Evolutionary conservation across 805 yeast species (phyloP), one percentile per base, ranked within the genome.

Genomic region (Brettanomyces naardenensis): DNA sequence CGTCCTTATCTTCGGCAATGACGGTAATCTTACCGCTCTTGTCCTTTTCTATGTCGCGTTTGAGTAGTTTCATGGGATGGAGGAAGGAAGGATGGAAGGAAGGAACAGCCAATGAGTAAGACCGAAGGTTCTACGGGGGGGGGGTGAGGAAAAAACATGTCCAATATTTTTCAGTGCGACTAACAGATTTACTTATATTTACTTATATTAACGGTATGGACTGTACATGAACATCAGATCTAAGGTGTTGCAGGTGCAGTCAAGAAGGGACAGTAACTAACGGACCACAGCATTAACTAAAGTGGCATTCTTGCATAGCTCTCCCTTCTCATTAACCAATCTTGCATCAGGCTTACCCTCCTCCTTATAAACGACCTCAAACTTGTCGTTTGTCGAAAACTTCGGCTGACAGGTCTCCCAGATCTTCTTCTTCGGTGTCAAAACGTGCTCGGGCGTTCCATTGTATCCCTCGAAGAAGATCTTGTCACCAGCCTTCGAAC

Each of bases 391-490:
- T 22, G 97, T 90, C 41, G 90, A 68, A 71, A 92, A 89, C 43
- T 73, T 70, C 37, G 97, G 97, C 71, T 92, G 98, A 47, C 84
- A 69, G 37, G 89, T 74, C 73, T 92, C 98, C 94, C 95, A 92
- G 45, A 89, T 71, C 75, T 92, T 92, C 83, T 92, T 92, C 80
- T 92, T 92, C 53, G 98, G 97, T 68, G 90, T 90, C 64, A 92
- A 71, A 56, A 80, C 90, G 54, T 85, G 76, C 65, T 88, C 94
- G 48, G 98, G 97, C 39, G 75, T 78, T 48, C 87, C 85, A 55
- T 87, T 82, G 61, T 68, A 88, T 41, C 87, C 94, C 66, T 88
- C 95, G 55, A 92, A 92, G 75, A 86, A 90, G 45, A 92, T 72
- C 70, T 88, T 89, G 64, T 92, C 98, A 64, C 99, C 99, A 10